Base-by-base conservation (phyloP, 73 alveolate genomes). In the Halteria grandinella region DNA sequence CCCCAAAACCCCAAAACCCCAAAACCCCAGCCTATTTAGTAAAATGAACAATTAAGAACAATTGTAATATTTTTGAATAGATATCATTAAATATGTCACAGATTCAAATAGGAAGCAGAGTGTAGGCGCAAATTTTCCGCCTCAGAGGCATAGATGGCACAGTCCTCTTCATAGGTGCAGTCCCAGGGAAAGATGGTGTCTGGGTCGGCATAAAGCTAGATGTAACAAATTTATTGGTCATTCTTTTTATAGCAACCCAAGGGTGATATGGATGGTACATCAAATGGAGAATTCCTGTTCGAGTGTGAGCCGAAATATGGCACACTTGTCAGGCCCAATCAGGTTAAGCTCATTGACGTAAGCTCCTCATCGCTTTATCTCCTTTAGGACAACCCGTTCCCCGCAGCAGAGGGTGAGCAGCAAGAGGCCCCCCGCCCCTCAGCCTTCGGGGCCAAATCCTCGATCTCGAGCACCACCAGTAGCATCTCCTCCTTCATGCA, bases 121-220 rank as follows among this genome's bases (percentile, higher is more conserved):
- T 75, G 23, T 3, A 21, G 7, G 55, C 59, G 5, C 39, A 37
- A 57, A 39, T 63, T 34, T 75, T 75, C 58, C 37, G 50, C 33
- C 55, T 17, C 71, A 75, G 59, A 27, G 87, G 73, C 10, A 27
- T 37, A 51, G 73, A 75, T 27, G 87, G 87, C 23, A 37, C 47
- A 12, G 87, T 75, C 24, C 59, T 51, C 29, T 77, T 77, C 64
- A 20, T 14, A 12, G 88, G 88, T 43, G 81, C 29, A 43, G 88
- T 77, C 14, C 75, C 40, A 28, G 75, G 52, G 32, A 45, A 43
- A 25, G 34, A 62, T 11, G 88, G 88, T 12, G 27, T 55, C 17
- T 60, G 78, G 88, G 81, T 62, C 32, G 88, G 88, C 1, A 71
- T 77, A 1, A 81, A 77, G 58, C 81, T 77, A 10, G 79, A 62